Conservation (phyloP, 176 grass and related monocot species). For the Olyra latifolia region DNA sequence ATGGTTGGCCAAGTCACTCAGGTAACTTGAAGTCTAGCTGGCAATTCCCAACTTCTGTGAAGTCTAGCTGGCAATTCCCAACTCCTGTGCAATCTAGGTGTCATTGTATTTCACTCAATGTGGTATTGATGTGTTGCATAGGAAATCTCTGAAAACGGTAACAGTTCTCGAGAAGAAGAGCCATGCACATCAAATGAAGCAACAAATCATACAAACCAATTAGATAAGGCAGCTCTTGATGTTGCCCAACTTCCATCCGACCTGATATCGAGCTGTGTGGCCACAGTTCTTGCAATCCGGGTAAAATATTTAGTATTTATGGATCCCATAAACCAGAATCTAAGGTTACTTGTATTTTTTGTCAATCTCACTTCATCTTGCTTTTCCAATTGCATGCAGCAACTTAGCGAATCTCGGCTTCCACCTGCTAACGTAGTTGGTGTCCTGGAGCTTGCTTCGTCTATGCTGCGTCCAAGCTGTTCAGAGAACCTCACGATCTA, state of each 20-base stretch:
- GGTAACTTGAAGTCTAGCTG: slow-evolving; percentile 34
- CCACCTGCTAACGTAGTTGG: slow-evolving; percentile 39
- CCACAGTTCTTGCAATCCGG: slow-evolving; percentile 53
- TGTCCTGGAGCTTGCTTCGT: slow-evolving; percentile 49
- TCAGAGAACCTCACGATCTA: slow-evolving; percentile 51
- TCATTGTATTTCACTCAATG: slow-evolving; percentile 6
- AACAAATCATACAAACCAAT: background rate
- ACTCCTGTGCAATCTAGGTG: background rate
- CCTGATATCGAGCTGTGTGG: slow-evolving; percentile 52
- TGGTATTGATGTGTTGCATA: slow-evolving; percentile 6
- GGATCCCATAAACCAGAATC: background rate
- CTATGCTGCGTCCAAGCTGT: slow-evolving; percentile 52
- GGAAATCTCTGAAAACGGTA: slow-evolving; percentile 20
- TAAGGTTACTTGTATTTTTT: background rate
- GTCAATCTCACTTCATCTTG: background rate
- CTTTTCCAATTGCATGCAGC: slow-evolving; percentile 35
- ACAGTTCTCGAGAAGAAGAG: slow-evolving; percentile 16
- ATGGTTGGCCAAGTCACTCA: slow-evolving; percentile 43
- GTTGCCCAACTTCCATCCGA: slow-evolving; percentile 22
- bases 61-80: slow-evolving; percentile 6
- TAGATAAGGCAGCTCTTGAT: background rate
- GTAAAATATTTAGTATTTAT: slow-evolving; percentile 34
- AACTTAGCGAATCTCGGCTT: slow-evolving; percentile 34
- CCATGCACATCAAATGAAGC: slow-evolving; percentile 15
- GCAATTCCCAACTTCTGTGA: slow-evolving; percentile 12